Evolutionary conservation across 331 rosid genomes (phyloP), one percentile per base, ranked within the genome.

Genomic region (Prunus yedoensis): DNA sequence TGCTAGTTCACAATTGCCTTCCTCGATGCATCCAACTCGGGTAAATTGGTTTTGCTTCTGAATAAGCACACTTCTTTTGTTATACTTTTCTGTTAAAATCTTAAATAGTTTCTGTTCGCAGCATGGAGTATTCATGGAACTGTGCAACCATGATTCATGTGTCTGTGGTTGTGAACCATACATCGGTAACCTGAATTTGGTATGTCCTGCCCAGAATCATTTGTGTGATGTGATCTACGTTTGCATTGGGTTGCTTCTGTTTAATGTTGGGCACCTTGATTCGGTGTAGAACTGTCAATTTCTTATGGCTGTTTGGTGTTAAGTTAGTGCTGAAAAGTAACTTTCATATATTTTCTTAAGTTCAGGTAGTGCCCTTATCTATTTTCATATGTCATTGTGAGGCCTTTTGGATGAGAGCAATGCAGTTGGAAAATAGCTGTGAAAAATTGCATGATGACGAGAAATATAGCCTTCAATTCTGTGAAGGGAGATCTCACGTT

Each of bases 301-400:
- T 64, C 7, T 43, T 63, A 10, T 30, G 65, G 21, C 2, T 30
- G 32, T 20, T 52, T 5, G 23, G 51, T 20, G 7, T 65, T 35
- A 15, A 17, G 17, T 35, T 15, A 45, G 47, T 50, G 4, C 47
- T 28, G 66, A 30, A 30, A 18, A 30, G 20, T 63, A 51, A 27
- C 59, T 10, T 10, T 60, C 4, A 13, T 60, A 23, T 50, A 68
- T 11, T 67, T 66, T 73, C 54, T 5, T 70, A 64, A 77, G 81
- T 65, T 46, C 89, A 94, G 99, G 93, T 81, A 69, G 76, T 86
- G 70, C 96, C 99, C 17, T 30, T 86, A 49, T 81, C 85, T 56
- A 65, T 74, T 75, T 85, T 90, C 85, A 70, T 78, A 66, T 43
- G 32, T 68, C 87, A 82, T 76, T 89, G 86, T 84, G 77, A 76